phyloP scores from a whole-genome alignment of 306 rosid species.

The Ziziphus jujuba region DNA sequence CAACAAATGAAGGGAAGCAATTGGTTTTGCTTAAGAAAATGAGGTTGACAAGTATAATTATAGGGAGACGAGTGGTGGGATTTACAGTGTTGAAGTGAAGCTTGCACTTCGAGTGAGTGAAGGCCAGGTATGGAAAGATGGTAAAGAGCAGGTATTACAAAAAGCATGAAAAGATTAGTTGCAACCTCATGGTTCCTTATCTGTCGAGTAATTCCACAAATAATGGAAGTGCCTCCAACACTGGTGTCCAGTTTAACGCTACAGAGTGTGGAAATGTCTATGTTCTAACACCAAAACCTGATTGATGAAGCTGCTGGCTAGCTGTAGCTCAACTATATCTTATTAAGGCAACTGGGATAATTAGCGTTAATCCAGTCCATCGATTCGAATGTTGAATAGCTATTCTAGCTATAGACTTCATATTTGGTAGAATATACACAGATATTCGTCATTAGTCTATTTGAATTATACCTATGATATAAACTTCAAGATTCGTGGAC shows the following conservation, averaged over 20 bases:
- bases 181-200: slow-evolving; percentile 14
- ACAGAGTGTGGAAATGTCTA: slow-evolving; percentile 9
- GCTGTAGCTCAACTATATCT: too few relatives aligned
- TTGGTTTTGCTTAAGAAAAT: slow-evolving; percentile 7
- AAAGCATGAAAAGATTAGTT: slow-evolving; percentile 2
- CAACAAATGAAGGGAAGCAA: slow-evolving; percentile 5
- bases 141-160: slow-evolving; percentile 35
- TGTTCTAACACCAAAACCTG: too few relatives aligned
- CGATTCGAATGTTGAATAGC: too few relatives aligned
- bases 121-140: slow-evolving; percentile 48
- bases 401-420: too few relatives aligned
- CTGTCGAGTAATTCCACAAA: neutral
- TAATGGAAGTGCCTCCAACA: slow-evolving; percentile 1
- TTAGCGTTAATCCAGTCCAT: too few relatives aligned
- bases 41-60: slow-evolving; percentile 20
- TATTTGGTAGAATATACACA: too few relatives aligned
- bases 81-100: slow-evolving; percentile 40
- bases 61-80: slow-evolving; percentile 28
- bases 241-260: neutral
- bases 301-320: too few relatives aligned
- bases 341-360: too few relatives aligned
- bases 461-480: too few relatives aligned
- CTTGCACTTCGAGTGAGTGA: slow-evolving; percentile 20
- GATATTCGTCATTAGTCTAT: too few relatives aligned
- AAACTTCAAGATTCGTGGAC: too few relatives aligned